Conservation (phyloP, 768 basidiomycete species). For the Zangia roseola region DNA sequence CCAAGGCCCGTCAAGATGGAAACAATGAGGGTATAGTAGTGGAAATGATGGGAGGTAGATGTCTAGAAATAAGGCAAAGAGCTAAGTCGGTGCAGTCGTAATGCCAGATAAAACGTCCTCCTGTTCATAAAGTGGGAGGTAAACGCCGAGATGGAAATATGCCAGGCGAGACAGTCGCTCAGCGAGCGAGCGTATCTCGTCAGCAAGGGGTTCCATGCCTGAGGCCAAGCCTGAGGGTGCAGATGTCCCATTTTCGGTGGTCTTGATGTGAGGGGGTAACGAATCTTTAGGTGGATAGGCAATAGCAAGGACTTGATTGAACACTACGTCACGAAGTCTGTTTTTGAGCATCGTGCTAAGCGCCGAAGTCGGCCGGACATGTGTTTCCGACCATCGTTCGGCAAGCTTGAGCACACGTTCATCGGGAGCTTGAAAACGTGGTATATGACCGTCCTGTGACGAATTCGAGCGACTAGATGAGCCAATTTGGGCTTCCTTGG, state of each 20-base stretch:
- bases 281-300: slow-evolving; percentile 49
- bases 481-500: slow-evolving; percentile 43
- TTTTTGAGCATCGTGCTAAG: slow-evolving; percentile 60
- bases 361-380: slow-evolving; percentile 60
- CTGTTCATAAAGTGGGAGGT: slow-evolving; percentile 74
- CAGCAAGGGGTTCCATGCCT: slow-evolving; percentile 71
- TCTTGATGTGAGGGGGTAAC: slow-evolving; percentile 28
- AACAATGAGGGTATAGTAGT: slow-evolving; percentile 30
- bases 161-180: slow-evolving; percentile 73
- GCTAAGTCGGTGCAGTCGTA: slow-evolving; percentile 16
- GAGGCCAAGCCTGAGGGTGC: slow-evolving; percentile 33
- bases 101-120: slow-evolving; percentile 40
- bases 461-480: slow-evolving; percentile 25
- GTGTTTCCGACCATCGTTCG: slow-evolving; percentile 66
- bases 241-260: slow-evolving; percentile 20
- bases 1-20: slow-evolving; percentile 26
- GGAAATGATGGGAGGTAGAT: slow-evolving; percentile 14
- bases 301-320: slow-evolving; percentile 54
- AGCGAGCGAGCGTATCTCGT: slow-evolving; percentile 63
- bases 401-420: slow-evolving; percentile 56
- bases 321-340: slow-evolving; percentile 63
- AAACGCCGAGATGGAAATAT: slow-evolving; percentile 72
- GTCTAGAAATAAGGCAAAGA: slow-evolving; percentile 22
- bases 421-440: slow-evolving; percentile 39
- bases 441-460: slow-evolving; percentile 25